phyloP scores from a whole-genome alignment of 768 basidiomycete genomes.

The Lentinula boryana region DNA sequence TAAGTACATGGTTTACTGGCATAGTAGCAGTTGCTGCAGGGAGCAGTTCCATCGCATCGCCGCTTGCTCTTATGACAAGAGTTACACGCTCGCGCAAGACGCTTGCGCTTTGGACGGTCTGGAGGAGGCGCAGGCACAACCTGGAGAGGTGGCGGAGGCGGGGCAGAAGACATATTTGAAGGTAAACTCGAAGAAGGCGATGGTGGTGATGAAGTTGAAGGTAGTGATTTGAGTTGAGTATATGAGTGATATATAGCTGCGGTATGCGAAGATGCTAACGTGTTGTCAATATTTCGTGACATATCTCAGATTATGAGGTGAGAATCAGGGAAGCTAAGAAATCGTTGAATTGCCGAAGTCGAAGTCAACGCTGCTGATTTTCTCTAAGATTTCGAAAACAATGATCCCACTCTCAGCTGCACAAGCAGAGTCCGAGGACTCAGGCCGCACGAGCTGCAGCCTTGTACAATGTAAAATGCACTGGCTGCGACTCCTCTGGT shows the following conservation, averaged over 20 bases:
- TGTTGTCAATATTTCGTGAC: background rate
- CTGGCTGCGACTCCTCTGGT: no score
- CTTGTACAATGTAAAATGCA: no score
- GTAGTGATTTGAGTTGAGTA: background rate
- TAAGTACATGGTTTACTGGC: slow-evolving; percentile 79
- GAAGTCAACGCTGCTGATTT: background rate
- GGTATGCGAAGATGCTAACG: background rate
- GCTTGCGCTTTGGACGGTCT: slow-evolving; percentile 38
- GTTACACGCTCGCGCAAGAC: slow-evolving; percentile 66
- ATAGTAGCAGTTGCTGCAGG: slow-evolving; percentile 81
- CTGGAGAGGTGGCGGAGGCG: background rate
- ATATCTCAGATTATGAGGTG: background rate
- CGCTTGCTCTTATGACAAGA: slow-evolving; percentile 84
- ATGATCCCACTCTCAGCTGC: background rate
- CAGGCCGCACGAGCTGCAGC: no score
- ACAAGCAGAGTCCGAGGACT: no score
- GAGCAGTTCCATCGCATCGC: slow-evolving; percentile 36
- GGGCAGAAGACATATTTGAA: background rate
- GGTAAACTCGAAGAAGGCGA: background rate
- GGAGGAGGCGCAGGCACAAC: slow-evolving; percentile 10
- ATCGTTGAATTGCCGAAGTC: background rate
- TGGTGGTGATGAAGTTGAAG: background rate
- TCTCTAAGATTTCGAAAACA: background rate
- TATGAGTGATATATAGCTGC: background rate
- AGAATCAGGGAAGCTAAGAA: background rate